Base-by-base conservation (phyloP, 495 filamentous ascomycete species). In the Talaromyces ruber region DNA sequence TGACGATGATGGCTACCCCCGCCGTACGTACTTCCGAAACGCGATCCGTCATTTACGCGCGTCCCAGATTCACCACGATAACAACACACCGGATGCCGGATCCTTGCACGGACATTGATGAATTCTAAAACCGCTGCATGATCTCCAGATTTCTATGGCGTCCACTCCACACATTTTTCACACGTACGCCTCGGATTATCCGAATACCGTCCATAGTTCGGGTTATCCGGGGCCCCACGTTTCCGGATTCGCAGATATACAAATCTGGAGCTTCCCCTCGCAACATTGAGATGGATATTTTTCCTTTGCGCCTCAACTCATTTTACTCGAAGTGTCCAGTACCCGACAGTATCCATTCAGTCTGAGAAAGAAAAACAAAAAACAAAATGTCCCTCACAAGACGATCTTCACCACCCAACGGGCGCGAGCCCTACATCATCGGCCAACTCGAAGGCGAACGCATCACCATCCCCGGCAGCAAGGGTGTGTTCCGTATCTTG, bases 391-490 rank as follows among this genome's bases (percentile, higher is more conserved):
- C 34, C 14, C 9, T 39, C 34, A 5, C 34, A n/a, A 3, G 34
- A 39, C 34, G 2, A 0, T 39, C 34, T 39, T 39, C 34, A 39
- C 34, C 34, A 11, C 34, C 34, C 12, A 14, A 39, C 34, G 14
- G 34, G 12, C 34, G 34, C 34, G 14, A 39, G 34, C 34, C 34
- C 1, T 80, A 80, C 61, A 73, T 75, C 8, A 72, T 78, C 28
- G 72, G 73, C 24, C 74, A 75, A 26, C 67, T 74, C 21, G 74
- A 76, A 58, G 77, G 77, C 21, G 77, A 80, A 61, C 68, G 76
- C 55, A 73, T 77, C 58, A 76, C 72, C 3, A 80, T 80, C 43
- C 76, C 77, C 5, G 74, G 74, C 12, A 76, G 74, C 55, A 77
- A 77, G 57, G 71, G 70, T 9, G 72, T 74, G 16, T 75, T 78